phyloP scores from a whole-genome alignment of 805 yeast species.

The Barnettozyma salicaria region DNA sequence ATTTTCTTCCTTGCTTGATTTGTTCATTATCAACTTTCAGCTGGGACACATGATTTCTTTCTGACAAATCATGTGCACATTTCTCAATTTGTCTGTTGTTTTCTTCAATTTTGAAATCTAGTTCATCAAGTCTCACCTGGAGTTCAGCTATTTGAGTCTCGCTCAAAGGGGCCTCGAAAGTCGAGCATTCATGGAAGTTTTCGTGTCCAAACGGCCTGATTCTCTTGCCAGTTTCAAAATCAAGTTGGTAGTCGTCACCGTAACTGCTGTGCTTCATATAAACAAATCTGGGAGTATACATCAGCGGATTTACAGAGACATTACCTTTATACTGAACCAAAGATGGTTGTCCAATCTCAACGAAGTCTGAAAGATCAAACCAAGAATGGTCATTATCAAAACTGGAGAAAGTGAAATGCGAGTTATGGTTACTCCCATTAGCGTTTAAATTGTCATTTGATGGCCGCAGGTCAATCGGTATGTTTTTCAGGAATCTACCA shows the following conservation, averaged over 20 bases:
- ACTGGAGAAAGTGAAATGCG: constrained; percentile 25
- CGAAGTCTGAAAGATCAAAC: constrained; percentile 58
- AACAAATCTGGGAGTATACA: constrained; percentile 63
- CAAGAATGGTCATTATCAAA: constrained; percentile 54
- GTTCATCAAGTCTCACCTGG: constrained; percentile 17
- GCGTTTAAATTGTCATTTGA: no score
- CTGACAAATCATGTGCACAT: constrained; percentile 19
- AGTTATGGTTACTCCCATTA: constrained; percentile 11
- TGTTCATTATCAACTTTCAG: constrained; percentile 23
- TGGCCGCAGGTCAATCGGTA: no score
- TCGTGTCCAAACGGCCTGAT: constrained; percentile 45
- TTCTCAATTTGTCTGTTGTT: constrained; percentile 24
- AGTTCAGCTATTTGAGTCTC: constrained; percentile 38
- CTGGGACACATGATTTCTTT: constrained; percentile 9
- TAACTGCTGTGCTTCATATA: constrained; percentile 61
- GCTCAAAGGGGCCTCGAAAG: constrained; percentile 34
- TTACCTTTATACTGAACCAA: constrained; percentile 32
- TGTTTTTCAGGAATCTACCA: constrained; percentile 38
- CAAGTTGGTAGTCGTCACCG: constrained; percentile 36
- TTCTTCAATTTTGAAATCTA: constrained; percentile 27
- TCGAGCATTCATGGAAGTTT: constrained; percentile 55
- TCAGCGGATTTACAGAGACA: constrained; percentile 52
- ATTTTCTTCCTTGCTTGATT: constrained; percentile 17
- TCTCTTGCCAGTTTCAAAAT: constrained; percentile 30
- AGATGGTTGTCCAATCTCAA: constrained; percentile 46